Percentiles rank a stretch among this genome's conserved stretches.
Conservation (phyloP, 139 green algal genomes). For the Picochlorum sp. region DNA sequence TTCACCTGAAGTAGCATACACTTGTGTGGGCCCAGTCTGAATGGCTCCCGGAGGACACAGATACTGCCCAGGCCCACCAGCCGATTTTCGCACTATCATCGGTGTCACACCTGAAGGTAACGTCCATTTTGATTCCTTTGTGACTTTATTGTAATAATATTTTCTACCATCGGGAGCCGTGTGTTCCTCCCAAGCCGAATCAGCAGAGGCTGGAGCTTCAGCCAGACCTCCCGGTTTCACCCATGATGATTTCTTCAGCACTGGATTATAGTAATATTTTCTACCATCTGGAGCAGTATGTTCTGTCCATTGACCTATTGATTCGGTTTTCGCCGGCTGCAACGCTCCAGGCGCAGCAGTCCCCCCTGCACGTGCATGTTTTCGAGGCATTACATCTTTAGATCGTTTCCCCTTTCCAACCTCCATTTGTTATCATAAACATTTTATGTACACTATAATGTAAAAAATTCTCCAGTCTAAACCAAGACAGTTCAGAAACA, state of each 20-base stretch:
- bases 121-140: constrained; percentile 66
- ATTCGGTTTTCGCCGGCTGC: not conserved
- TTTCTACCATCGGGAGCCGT: constrained; percentile 68
- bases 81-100: not conserved
- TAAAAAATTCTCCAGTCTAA: too few relatives aligned
- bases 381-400: not conserved
- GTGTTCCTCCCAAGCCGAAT: constrained; percentile 67
- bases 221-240: constrained; percentile 74
- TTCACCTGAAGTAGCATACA: constrained; percentile 30
- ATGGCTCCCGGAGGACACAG: not conserved
- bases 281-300: constrained; percentile 76
- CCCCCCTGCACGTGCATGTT: not conserved
- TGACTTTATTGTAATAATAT: constrained; percentile 84
- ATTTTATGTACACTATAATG: too few relatives aligned
- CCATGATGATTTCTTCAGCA: constrained; percentile 69
- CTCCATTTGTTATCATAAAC: too few relatives aligned
- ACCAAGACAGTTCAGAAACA: too few relatives aligned
- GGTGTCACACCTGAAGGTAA: constrained; percentile 52
- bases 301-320: constrained; percentile 59
- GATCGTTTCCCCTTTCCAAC: not conserved
- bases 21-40: constrained; percentile 13
- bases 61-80: not conserved
- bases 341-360: not conserved
- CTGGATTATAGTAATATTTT: constrained; percentile 88
- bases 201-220: not conserved